These are phyloP conservation scores for Exophiala sideris DNA, from an alignment of 2,329 filamentous ascomycete species.

Conservation along the genomic window DNA sequence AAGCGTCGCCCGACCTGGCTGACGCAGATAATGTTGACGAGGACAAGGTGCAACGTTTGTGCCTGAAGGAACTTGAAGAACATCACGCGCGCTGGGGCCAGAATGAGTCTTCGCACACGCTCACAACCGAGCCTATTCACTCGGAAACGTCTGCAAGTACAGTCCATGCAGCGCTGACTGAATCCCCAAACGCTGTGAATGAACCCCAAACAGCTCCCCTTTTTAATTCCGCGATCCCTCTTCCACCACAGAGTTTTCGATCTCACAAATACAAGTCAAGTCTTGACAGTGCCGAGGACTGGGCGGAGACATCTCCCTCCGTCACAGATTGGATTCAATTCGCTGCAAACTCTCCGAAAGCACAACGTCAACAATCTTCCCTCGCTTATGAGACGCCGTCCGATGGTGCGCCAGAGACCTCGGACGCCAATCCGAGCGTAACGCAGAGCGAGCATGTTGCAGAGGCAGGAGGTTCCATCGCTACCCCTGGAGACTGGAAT, in stretches of 20 bases:
- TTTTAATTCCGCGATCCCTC: not conserved
- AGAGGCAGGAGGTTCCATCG: not conserved
- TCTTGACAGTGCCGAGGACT: constrained; percentile 45
- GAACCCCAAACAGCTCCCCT: not conserved
- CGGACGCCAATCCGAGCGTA: not conserved
- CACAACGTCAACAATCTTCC: constrained; percentile 10
- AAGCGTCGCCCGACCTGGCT: constrained; percentile 52
- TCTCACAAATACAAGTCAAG: constrained; percentile 38
- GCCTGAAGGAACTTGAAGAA: constrained; percentile 47
- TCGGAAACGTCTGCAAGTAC: constrained; percentile 1
- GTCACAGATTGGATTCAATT: constrained; percentile 49
- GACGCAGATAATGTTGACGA: constrained; percentile 54
- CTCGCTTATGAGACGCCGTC: constrained; percentile 9
- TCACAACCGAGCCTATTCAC: constrained; percentile 6
- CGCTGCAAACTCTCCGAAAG: constrained; percentile 29
- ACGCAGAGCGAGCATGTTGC: not conserved
- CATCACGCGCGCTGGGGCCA: constrained; percentile 16
- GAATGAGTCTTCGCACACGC: constrained; percentile 5
- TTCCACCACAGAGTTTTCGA: constrained; percentile 17
- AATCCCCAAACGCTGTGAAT: not conserved
- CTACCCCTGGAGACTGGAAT: constrained; percentile 1
- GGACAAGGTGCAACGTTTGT: constrained; percentile 54
- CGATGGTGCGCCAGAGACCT: not conserved
- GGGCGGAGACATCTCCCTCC: constrained; percentile 49
- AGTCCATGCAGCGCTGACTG: not conserved